A percentile compares a stretch with the other conserved stretches of the same genome.
phyloP scores from a whole-genome alignment of 2,329 filamentous ascomycete species.

The Rhynchosporium graminicola region DNA sequence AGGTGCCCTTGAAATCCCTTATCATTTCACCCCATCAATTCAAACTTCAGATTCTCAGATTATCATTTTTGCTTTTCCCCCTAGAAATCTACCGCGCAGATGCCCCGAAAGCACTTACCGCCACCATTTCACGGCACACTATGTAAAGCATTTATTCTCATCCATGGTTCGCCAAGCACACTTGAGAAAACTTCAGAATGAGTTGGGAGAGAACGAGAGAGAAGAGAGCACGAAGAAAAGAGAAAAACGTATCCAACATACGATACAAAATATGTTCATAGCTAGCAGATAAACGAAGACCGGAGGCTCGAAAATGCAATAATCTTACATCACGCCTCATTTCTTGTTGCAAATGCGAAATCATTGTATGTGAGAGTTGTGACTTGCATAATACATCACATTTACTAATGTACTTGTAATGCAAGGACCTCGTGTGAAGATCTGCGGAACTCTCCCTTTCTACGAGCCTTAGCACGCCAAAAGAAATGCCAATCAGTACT shows the following conservation, averaged over 20 bases:
- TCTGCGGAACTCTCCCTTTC: too few species aligned
- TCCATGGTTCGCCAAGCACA: neutral
- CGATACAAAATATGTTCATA: neutral
- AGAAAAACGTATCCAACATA: constrained; percentile 6
- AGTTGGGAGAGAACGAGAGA: too few species aligned
- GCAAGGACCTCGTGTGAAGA: too few species aligned
- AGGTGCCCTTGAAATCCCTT: neutral
- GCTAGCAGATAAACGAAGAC: neutral
- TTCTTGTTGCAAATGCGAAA: too few species aligned
- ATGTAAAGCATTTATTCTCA: neutral
- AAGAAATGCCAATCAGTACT: neutral
- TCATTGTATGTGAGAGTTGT: too few species aligned
- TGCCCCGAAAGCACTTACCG: neutral
- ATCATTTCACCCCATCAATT: neutral
- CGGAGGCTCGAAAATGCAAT: neutral
- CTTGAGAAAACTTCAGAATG: neutral
- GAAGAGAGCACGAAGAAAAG: neutral
- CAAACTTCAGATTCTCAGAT: neutral
- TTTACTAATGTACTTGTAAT: too few species aligned
- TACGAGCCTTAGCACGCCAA: neutral
- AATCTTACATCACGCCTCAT: neutral
- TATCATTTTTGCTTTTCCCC: neutral
- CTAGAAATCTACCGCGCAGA: neutral
- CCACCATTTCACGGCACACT: neutral
- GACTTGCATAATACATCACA: too few species aligned